phyloP scores from a whole-genome alignment of 1,284 basidiomycete species.

The Ustilago vetiveriae region DNA sequence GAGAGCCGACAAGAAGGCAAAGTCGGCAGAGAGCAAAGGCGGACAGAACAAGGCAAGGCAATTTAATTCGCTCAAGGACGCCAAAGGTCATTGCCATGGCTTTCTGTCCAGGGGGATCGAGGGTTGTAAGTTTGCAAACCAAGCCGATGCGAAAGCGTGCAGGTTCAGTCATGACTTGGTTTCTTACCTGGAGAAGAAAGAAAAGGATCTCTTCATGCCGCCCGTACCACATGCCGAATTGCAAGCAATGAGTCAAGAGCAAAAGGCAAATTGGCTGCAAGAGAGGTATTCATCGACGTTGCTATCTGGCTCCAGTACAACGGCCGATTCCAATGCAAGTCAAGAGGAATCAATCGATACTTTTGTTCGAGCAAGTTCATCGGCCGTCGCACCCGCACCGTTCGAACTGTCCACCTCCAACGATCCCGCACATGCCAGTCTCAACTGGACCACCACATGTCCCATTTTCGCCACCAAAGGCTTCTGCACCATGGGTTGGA shows the following conservation, averaged over 20 bases:
- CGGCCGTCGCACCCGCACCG: conserved; percentile 41
- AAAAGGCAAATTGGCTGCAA: conserved; percentile 35
- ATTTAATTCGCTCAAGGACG: conserved; percentile 35
- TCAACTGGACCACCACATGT: conserved; percentile 73
- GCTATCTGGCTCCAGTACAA: conserved; percentile 1
- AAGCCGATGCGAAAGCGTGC: conserved; percentile 71
- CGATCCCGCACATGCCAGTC: conserved; percentile 68
- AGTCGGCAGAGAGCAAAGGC: conserved; percentile 19
- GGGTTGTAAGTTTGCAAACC: conserved; percentile 32
- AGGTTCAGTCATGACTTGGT: conserved; percentile 81
- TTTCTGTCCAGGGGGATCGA: conserved; percentile 30
- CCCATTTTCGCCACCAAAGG: conserved; percentile 80
- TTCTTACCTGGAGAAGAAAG: conserved; percentile 80
- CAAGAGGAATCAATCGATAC: no score
- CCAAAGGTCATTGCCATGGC: conserved; percentile 24
- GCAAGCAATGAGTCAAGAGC: conserved; percentile 3
- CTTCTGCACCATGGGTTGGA: conserved; percentile 84
- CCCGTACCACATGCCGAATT: conserved; percentile 34
- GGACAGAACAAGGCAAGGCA: conserved; percentile 53
- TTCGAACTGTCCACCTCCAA: neutral
- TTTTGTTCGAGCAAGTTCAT: conserved; percentile 59
- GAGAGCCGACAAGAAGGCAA: conserved; percentile 25
- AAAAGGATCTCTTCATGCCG: conserved; percentile 74
- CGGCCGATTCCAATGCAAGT: no score
- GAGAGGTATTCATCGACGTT: conserved; percentile 36